Evolutionary conservation across 176 grass and related monocot genomes (phyloP).

Genomic region (Elaeis guineensis): DNA sequence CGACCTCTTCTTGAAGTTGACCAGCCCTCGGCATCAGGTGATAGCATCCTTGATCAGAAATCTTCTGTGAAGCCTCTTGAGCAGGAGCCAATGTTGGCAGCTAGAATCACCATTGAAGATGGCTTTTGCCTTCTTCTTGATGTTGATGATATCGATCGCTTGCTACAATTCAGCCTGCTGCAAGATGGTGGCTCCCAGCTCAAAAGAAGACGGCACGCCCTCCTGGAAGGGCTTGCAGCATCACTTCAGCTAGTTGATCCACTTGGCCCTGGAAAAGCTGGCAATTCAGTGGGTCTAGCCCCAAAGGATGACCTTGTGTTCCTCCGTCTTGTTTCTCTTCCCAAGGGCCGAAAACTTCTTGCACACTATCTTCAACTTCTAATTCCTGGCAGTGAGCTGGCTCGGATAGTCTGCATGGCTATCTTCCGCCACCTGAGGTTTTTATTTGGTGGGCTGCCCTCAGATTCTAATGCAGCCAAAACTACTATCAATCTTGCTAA

Average conservation of each 20-base stretch:
- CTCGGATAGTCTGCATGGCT: slow-evolving; percentile 65
- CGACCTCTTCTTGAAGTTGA: slow-evolving; percentile 84
- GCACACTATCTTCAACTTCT: slow-evolving; percentile 53
- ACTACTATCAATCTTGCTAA: slow-evolving; percentile 36
- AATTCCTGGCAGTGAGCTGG: slow-evolving; percentile 32
- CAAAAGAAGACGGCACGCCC: slow-evolving; percentile 49
- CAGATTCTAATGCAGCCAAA: slow-evolving; percentile 33
- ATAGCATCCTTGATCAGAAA: slow-evolving; percentile 38
- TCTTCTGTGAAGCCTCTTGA: slow-evolving; percentile 54
- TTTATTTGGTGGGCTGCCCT: slow-evolving; percentile 49
- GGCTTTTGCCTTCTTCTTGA: slow-evolving; percentile 64
- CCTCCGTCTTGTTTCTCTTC: slow-evolving; percentile 63
- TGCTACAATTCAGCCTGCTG: slow-evolving; percentile 55
- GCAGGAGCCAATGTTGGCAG: slow-evolving; percentile 74
- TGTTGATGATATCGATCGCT: slow-evolving; percentile 70
- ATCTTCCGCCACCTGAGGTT: slow-evolving; percentile 63
- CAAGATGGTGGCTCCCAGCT: slow-evolving; percentile 69
- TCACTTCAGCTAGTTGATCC: slow-evolving; percentile 80
- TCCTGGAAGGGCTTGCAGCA: slow-evolving; percentile 53
- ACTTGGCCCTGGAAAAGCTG: slow-evolving; percentile 36
- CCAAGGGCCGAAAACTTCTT: slow-evolving; percentile 70
- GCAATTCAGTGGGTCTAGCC: slow-evolving; percentile 14
- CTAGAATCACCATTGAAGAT: slow-evolving; percentile 77
- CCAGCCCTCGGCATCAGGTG: slow-evolving; percentile 24
- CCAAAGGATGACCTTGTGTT: slow-evolving; percentile 64